Base-by-base conservation (phyloP, 305 asterid genomes). In the Fraxinus latifolia region DNA sequence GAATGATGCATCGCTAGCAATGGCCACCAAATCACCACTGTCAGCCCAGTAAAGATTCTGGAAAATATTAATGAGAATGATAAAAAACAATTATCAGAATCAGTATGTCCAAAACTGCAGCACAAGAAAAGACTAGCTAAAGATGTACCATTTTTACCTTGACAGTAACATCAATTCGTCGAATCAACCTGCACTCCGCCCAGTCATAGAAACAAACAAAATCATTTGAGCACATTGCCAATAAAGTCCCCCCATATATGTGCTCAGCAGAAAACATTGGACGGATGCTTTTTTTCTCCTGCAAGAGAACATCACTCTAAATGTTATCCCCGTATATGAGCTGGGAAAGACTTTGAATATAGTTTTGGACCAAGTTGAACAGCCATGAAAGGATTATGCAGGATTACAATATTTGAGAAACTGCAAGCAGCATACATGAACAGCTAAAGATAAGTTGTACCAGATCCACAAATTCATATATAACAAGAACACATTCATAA, bases 231-330 rank as follows among this genome's bases (percentile, higher is more conserved):
- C 98, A 94, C 92, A 96, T 93, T 14, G 99, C 93, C 93, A 96
- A 84, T 79, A 94, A 85, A 88, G 84, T 88, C 81, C 99, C 99
- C 77, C 99, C 99, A 84, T 85, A 93, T 73, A 96, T 90, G 86
- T 80, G 99, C 92, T 96, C 99, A 62, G 97, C 99, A 77, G 98
- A 94, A 89, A 96, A 96, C 19, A 97, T 91, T 15, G 98, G 99
- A 4, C 98, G 93, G 83, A 96, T 92, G 88, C 95, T 96, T 91
- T 93, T 96, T 92, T 92, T 96, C 89, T 95, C 99, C 99, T 96
- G 97, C 76, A 87, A 87, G 55, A 87, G 32, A 85, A 82, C 78
- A 75, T 17, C 81, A 83, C 65, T 77, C 25, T 81, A 77, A 72
- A 79, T 67, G 80, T 82, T 82, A 84, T 77, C 55, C 44, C 73